Evolutionary conservation across 495 filamentous ascomycete species (phyloP), one percentile per base, ranked within the genome.

Genomic region (Durotheca rogersii): DNA sequence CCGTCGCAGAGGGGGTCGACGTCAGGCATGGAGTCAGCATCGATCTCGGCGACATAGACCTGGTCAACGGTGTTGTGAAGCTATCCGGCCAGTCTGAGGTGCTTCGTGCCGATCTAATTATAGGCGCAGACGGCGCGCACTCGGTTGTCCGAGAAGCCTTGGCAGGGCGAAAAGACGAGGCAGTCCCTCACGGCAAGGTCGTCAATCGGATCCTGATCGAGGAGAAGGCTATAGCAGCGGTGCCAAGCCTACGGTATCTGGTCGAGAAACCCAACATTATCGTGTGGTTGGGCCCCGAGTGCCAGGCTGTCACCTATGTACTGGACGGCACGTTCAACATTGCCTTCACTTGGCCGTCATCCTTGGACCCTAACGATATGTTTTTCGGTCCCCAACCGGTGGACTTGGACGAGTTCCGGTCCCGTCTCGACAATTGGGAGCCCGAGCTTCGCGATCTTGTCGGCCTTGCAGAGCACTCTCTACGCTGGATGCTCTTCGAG

Each of bases 231-330:
- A 34, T 50, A 3, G 23, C 23, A n/a, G 25, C 14, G 12, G 16
- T 12, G 3, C 41, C 43, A n/a, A 14, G 15, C 23, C 41, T 58
- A 17, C 12, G 32, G 0, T 39, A 58, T 16, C 40, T 58, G 3
- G 27, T 51, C 33, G 34, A 46, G 10, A 10, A 49, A n/a, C 41
- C 47, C 1, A 51, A 41, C 4, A 53, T 58, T n/a, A 33, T 34
- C n/a, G 35, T 46, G 1, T 58, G 53, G 48, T 10, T 58, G 4
- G 53, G 53, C 7, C 41, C 53, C 3, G 48, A 38, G n/a, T 40
- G 53, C 27, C 11, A 51, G n/a, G 53, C 41, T 12, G 53, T 53
- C 12, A 36, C 34, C 2, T 52, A 53, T 19, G 14, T 19, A 1
- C 49, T 58, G 4, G 19, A 58, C 34, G 40, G 41, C 18, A 39